These are phyloP conservation scores for Rutstroemia sp. DNA, from an alignment of 2,329 filamentous ascomycete species.

Conservation along the genomic window DNA sequence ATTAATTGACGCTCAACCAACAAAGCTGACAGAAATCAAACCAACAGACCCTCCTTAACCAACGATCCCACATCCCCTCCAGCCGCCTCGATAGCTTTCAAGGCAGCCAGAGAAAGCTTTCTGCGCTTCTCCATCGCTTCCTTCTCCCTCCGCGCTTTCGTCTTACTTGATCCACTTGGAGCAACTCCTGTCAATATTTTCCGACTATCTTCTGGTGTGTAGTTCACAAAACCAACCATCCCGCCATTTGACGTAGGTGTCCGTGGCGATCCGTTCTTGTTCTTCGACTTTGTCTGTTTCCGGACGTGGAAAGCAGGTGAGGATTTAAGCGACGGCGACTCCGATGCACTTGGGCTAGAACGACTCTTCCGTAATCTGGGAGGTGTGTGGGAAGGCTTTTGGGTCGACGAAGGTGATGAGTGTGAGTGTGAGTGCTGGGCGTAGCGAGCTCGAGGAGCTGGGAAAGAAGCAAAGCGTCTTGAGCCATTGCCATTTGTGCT, in stretches of 20 bases:
- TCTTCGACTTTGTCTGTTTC: conserved; percentile 19
- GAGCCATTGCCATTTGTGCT: background rate
- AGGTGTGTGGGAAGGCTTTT: conserved; percentile 6
- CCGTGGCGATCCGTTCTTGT: conserved; percentile 29
- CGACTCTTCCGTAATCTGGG: conserved; percentile 3
- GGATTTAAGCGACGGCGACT: conserved; percentile 11
- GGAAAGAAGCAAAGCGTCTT: conserved; percentile 7
- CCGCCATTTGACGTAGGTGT: conserved; percentile 29
- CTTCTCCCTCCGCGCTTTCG: conserved; percentile 84
- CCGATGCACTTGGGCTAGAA: conserved; percentile 13
- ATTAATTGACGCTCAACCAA: background rate
- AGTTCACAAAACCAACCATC: conserved; percentile 73
- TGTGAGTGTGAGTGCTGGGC: conserved; percentile 4
- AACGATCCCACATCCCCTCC: conserved; percentile 58
- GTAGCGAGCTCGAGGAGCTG: background rate
- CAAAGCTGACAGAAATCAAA: conserved; percentile 24
- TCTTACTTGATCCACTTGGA: conserved; percentile 85
- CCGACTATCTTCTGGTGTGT: conserved; percentile 70
- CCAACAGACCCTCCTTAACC: conserved; percentile 42
- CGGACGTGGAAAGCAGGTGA: conserved; percentile 18
- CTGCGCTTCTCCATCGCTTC: conserved; percentile 74
- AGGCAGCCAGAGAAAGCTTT: conserved; percentile 59
- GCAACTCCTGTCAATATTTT: conserved; percentile 85
- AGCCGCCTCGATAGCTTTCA: conserved; percentile 61
- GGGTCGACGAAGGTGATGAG: background rate